Conservation (phyloP, 2,329 filamentous ascomycete genomes). For the Lasiodiplodia theobromae region DNA sequence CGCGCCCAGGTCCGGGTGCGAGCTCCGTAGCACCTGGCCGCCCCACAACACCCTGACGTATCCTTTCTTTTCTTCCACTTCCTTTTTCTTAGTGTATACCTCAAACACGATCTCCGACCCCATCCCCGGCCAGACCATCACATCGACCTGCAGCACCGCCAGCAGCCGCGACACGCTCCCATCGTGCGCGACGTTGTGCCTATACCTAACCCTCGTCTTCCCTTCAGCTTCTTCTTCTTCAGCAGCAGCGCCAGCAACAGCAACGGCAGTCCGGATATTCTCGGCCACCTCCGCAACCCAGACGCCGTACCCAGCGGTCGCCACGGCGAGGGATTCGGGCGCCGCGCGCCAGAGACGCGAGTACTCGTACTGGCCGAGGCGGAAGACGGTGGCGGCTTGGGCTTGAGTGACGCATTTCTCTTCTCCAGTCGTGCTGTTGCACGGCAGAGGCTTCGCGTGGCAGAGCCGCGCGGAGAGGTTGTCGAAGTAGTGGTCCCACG, state of each 20-base stretch:
- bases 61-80: slow-evolving; percentile 31
- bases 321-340: slow-evolving; percentile 66
- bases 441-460: slow-evolving; percentile 75
- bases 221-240: slow-evolving; percentile 34
- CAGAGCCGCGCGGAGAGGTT: slow-evolving; percentile 82
- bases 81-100: slow-evolving; percentile 56
- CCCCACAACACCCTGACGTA: slow-evolving; percentile 75
- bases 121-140: slow-evolving; percentile 88
- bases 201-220: slow-evolving; percentile 59
- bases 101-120: slow-evolving; percentile 81
- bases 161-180: slow-evolving; percentile 73
- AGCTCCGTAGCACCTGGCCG: slow-evolving; percentile 71
- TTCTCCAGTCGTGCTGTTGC: slow-evolving; percentile 42
- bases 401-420: slow-evolving; percentile 65
- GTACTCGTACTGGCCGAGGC: slow-evolving; percentile 83
- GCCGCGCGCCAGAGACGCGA: slow-evolving; percentile 70
- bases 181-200: slow-evolving; percentile 83
- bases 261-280: slow-evolving; percentile 65
- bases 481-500: slow-evolving; percentile 84
- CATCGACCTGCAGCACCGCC: slow-evolving; percentile 72
- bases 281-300: slow-evolving; percentile 75
- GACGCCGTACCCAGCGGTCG: slow-evolving; percentile 70
- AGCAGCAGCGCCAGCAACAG: not conserved
- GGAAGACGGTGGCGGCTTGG: slow-evolving; percentile 73
- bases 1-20: slow-evolving; percentile 69